Evolutionary conservation across 768 basidiomycete genomes (phyloP).

Genomic region (Gloeostereum incarnatum): DNA sequence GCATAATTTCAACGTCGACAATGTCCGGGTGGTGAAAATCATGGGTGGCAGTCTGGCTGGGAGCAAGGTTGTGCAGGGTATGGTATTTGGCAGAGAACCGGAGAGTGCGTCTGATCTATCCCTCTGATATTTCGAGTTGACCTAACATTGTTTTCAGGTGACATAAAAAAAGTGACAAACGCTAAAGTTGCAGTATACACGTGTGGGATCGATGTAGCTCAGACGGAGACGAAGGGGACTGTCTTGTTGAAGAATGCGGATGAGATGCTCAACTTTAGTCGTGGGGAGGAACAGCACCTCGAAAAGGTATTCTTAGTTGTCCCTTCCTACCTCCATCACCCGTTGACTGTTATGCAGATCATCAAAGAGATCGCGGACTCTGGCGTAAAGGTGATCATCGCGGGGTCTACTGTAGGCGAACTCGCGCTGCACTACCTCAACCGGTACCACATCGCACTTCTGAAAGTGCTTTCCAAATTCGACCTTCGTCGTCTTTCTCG

Average conservation of each 20-base stretch:
- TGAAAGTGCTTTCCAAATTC: slow-evolving; percentile 97
- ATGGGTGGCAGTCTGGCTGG: slow-evolving; percentile 85
- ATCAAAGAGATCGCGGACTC: slow-evolving; percentile 96
- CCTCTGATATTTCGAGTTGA: background rate
- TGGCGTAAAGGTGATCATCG: slow-evolving; percentile 90
- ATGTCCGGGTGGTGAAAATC: slow-evolving; percentile 97
- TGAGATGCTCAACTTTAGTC: slow-evolving; percentile 95
- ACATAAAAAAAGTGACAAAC: slow-evolving; percentile 71
- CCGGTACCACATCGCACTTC: slow-evolving; percentile 85
- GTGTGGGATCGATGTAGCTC: slow-evolving; percentile 83
- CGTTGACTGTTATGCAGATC: slow-evolving; percentile 45
- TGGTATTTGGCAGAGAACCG: slow-evolving; percentile 96
- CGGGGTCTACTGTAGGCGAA: slow-evolving; percentile 88
- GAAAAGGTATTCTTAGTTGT: slow-evolving; percentile 52
- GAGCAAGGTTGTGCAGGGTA: slow-evolving; percentile 88
- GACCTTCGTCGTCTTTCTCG: slow-evolving; percentile 91
- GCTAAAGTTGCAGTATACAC: slow-evolving; percentile 97
- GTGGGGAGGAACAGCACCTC: slow-evolving; percentile 92
- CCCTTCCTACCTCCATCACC: slow-evolving; percentile 1
- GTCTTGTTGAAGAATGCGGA: slow-evolving; percentile 92
- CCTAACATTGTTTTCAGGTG: slow-evolving; percentile 32
- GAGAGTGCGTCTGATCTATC: slow-evolving; percentile 49
- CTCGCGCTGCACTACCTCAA: slow-evolving; percentile 97
- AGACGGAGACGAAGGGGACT: slow-evolving; percentile 99
- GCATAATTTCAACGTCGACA: slow-evolving; percentile 96